Percentiles rank a stretch among this genome's conserved stretches.
These are phyloP conservation scores for Pisolithus thermaeus DNA, from an alignment of 1,284 basidiomycete genomes.

Conservation along the genomic window DNA sequence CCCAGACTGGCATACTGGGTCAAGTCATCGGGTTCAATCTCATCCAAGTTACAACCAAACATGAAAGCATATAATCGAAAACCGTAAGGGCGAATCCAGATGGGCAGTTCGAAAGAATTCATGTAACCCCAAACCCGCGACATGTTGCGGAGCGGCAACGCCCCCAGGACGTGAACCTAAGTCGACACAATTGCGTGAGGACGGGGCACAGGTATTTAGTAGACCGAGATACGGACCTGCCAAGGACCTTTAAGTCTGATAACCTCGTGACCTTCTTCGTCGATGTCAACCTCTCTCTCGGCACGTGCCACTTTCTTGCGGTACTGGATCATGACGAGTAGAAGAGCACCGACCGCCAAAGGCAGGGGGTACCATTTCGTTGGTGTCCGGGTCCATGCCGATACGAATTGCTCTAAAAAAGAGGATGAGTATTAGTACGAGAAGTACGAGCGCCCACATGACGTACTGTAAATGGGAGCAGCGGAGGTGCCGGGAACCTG, in stretches of 20 bases:
- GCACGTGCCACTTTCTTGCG: conserved; percentile 51
- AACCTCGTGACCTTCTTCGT: conserved; percentile 64
- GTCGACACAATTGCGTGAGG: conserved; percentile 5
- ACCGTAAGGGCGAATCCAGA: conserved; percentile 91
- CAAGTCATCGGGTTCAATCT: conserved; percentile 80
- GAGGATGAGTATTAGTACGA: conserved; percentile 5
- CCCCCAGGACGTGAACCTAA: conserved; percentile 92
- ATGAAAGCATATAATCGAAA: conserved; percentile 80
- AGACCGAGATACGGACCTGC: conserved; percentile 61
- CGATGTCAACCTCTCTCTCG: conserved; percentile 62
- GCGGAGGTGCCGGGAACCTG: conserved; percentile 25
- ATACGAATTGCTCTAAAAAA: conserved; percentile 43
- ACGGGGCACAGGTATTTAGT: neutral
- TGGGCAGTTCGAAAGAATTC: conserved; percentile 87
- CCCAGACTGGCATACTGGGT: conserved; percentile 78
- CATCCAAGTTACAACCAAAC: conserved; percentile 93
- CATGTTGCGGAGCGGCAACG: conserved; percentile 89
- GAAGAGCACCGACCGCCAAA: conserved; percentile 82
- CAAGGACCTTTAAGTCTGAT: conserved; percentile 87
- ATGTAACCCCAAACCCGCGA: conserved; percentile 95
- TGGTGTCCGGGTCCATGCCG: conserved; percentile 85
- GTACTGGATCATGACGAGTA: conserved; percentile 82
- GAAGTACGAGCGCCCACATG: neutral
- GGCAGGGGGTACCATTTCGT: conserved; percentile 97
- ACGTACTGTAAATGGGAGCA: conserved; percentile 49